A percentile compares a stretch with the other conserved stretches of the same genome.
These are phyloP conservation scores for Gleditsia sinensis DNA, from an alignment of 306 rosid genomes.

Conservation along the genomic window DNA sequence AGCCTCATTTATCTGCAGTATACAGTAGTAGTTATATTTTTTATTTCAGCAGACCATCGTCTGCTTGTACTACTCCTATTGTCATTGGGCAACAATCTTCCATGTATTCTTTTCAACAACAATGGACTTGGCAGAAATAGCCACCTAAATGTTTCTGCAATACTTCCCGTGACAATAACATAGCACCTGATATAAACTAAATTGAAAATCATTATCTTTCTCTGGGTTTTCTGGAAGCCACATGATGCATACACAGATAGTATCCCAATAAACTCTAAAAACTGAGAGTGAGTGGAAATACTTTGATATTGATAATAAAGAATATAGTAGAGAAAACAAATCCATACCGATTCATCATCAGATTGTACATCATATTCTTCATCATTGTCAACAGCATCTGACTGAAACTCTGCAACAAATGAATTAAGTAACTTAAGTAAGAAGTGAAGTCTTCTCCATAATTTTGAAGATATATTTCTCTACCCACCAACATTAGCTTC, in stretches of 20 bases:
- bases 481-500: constrained; percentile 66
- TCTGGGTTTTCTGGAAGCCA: constrained; percentile 4
- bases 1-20: constrained; percentile 23
- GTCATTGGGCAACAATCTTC: constrained; percentile 10
- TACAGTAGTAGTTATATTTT: not conserved
- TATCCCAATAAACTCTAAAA: constrained; percentile 22
- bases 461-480: constrained; percentile 36
- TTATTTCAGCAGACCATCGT: constrained; percentile 19
- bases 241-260: constrained; percentile 22
- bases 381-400: constrained; percentile 49
- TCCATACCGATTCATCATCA: constrained; percentile 68
- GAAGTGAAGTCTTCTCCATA: constrained; percentile 11
- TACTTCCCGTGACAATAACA: constrained; percentile 1
- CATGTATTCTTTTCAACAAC: constrained; percentile 4
- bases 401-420: constrained; percentile 49
- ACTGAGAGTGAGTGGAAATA: not conserved
- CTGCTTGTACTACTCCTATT: constrained; percentile 7
- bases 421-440: constrained; percentile 27
- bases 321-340: constrained; percentile 18
- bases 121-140: constrained; percentile 23
- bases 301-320: not conserved
- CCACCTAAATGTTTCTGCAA: not conserved
- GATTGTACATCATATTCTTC: constrained; percentile 65
- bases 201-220: constrained; percentile 18
- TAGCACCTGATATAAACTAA: constrained; percentile 8